These are phyloP conservation scores for Epichloe sibirici DNA, from an alignment of 2,329 filamentous ascomycete genomes.

Conservation along the genomic window DNA sequence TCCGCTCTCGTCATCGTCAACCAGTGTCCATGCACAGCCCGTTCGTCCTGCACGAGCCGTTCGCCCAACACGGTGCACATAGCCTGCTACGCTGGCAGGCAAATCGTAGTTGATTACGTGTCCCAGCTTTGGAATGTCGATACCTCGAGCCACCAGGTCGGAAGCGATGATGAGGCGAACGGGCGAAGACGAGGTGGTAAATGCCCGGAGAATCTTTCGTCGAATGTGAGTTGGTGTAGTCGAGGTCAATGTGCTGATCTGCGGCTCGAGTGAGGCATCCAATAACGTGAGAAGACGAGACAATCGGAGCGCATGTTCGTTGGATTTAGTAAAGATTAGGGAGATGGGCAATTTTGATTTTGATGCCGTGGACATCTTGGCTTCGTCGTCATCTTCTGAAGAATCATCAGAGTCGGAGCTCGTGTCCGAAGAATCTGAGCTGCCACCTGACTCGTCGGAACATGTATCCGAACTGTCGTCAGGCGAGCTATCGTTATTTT, in stretches of 20 bases:
- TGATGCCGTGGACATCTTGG: not conserved
- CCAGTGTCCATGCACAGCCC: constrained; percentile 77
- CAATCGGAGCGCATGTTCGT: constrained; percentile 78
- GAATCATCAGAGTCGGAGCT: constrained; percentile 20
- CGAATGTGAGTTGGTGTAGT: constrained; percentile 62
- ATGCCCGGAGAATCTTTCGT: constrained; percentile 54
- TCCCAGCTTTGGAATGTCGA: constrained; percentile 67
- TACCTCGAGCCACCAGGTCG: constrained; percentile 82
- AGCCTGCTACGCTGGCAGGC: constrained; percentile 66
- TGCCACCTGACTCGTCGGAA: constrained; percentile 13
- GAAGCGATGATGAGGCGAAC: constrained; percentile 75
- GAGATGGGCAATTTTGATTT: constrained; percentile 30
- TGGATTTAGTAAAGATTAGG: constrained; percentile 83
- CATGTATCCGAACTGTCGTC: not conserved
- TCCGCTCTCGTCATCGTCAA: constrained; percentile 67
- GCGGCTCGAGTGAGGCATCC: constrained; percentile 40
- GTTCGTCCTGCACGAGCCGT: constrained; percentile 69
- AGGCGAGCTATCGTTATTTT: not conserved
- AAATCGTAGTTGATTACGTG: constrained; percentile 94
- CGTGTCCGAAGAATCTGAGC: constrained; percentile 23
- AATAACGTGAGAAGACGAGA: constrained; percentile 64
- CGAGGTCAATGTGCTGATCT: constrained; percentile 62
- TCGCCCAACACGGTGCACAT: constrained; percentile 84
- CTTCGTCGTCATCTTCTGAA: not conserved
- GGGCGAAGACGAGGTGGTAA: constrained; percentile 51